Conservation (phyloP, 1,139 yeast species). For the Magnusiomyces ingens region DNA sequence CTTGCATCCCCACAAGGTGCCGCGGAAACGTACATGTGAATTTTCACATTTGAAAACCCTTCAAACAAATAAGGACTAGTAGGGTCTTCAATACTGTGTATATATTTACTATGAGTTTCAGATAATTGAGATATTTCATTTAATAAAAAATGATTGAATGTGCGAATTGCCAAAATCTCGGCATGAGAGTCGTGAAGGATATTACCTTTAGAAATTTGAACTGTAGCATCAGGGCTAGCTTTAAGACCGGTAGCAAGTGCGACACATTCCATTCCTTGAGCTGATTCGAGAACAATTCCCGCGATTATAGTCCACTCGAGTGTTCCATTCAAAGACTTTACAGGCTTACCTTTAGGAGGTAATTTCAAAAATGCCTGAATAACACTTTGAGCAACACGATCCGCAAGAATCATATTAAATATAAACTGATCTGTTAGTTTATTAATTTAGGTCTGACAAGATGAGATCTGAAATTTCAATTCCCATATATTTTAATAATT, state of each 20-base stretch:
- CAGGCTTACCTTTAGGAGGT: conserved; percentile 51
- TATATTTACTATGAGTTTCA: not conserved
- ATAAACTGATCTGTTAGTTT: too few species aligned
- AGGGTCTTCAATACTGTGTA: not conserved
- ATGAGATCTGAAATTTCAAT: too few species aligned
- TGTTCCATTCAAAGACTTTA: conserved; percentile 50
- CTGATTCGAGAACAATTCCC: conserved; percentile 49
- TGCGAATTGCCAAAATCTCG: conserved; percentile 65
- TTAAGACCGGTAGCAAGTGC: conserved; percentile 79
- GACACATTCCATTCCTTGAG: conserved; percentile 30
- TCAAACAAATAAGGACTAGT: conserved; percentile 21
- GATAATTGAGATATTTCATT: conserved; percentile 32
- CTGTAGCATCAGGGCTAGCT: conserved; percentile 49
- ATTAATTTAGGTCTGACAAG: too few species aligned
- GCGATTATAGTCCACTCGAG: conserved; percentile 84
- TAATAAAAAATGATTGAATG: conserved; percentile 47
- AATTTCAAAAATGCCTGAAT: conserved; percentile 30
- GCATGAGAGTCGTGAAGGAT: conserved; percentile 87
- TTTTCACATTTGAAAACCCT: conserved; percentile 32
- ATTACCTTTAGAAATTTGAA: conserved; percentile 40
- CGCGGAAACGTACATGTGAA: conserved; percentile 67
- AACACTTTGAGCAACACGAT: conserved; percentile 30
- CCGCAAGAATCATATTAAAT: not conserved
- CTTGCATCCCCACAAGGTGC: conserved; percentile 94
- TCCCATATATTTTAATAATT: too few species aligned